phyloP scores from a whole-genome alignment of 2,329 filamentous ascomycete species.

The Alternaria postmessia region DNA sequence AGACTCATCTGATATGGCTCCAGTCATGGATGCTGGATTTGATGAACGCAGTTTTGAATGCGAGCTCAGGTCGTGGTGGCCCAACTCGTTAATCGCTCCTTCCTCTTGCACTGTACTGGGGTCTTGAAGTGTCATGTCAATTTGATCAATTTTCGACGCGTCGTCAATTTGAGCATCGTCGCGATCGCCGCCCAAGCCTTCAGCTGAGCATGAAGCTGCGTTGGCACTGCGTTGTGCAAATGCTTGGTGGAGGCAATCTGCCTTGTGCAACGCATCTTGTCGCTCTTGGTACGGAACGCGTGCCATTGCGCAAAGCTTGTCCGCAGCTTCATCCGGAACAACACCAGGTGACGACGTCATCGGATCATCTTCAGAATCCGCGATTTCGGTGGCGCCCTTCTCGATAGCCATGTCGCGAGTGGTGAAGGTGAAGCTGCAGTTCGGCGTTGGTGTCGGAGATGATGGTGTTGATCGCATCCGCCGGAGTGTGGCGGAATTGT shows the following conservation, averaged over 20 bases:
- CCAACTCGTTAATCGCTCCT: background rate
- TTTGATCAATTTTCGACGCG: slow-evolving; percentile 11
- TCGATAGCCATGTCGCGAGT: slow-evolving; percentile 35
- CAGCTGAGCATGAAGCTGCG: background rate
- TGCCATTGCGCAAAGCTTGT: slow-evolving; percentile 33
- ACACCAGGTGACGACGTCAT: slow-evolving; percentile 39
- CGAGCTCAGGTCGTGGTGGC: background rate
- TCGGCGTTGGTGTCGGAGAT: slow-evolving; percentile 5
- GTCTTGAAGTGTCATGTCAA: slow-evolving; percentile 17
- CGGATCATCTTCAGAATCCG: slow-evolving; percentile 47
- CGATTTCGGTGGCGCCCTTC: slow-evolving; percentile 33
- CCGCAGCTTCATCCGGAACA: slow-evolving; percentile 18
- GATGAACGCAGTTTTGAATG: background rate
- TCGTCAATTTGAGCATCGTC: slow-evolving; percentile 19
- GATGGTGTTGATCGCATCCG: slow-evolving; percentile 15
- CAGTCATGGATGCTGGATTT: background rate
- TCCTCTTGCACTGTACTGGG: background rate
- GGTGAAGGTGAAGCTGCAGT: slow-evolving; percentile 5
- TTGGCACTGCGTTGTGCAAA: slow-evolving; percentile 16
- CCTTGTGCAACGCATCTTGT: slow-evolving; percentile 29
- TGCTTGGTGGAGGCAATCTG: slow-evolving; percentile 25
- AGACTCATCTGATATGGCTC: background rate
- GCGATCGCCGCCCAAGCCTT: slow-evolving; percentile 23
- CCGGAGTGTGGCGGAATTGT: slow-evolving; percentile 19
- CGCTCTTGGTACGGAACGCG: slow-evolving; percentile 26